Percentiles rank a stretch among this genome's conserved stretches.
These are phyloP conservation scores for Beauveria medogensis DNA, from an alignment of 2,329 filamentous ascomycete genomes.

Conservation along the genomic window DNA sequence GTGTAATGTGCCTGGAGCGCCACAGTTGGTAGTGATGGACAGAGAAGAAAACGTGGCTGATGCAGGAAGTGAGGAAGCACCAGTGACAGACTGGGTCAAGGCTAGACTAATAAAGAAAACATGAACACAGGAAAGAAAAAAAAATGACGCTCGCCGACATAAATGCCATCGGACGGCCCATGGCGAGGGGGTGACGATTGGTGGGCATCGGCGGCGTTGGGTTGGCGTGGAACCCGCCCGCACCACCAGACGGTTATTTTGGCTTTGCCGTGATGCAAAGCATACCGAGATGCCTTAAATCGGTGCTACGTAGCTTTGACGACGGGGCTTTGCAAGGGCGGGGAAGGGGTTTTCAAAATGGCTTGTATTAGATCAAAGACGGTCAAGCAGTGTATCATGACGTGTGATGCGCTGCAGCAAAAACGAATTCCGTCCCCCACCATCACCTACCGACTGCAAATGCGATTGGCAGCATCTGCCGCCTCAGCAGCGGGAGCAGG, in stretches of 20 bases:
- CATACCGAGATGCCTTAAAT: neutral
- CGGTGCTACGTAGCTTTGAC: neutral
- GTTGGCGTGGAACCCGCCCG: constrained; percentile 1
- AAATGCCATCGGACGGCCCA: neutral
- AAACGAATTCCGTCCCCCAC: no score
- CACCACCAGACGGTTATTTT: neutral
- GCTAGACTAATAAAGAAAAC: neutral
- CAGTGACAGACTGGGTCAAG: neutral
- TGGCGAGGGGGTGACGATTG: constrained; percentile 5
- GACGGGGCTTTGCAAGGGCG: neutral
- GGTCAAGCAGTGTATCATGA: no score
- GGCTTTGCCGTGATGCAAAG: neutral
- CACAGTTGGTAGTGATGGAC: neutral
- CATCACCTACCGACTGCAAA: no score
- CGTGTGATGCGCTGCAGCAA: no score
- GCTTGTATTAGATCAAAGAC: neutral
- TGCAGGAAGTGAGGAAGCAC: neutral
- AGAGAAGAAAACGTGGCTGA: neutral
- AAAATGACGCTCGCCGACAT: neutral
- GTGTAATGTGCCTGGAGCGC: neutral
- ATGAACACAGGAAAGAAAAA: neutral
- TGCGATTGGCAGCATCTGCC: neutral
- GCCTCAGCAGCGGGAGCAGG: neutral
- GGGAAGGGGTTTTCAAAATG: neutral
- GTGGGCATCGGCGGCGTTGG: neutral